These are phyloP conservation scores for Fraxinus anomala DNA, from an alignment of 257 asterid species.

Conservation along the genomic window DNA sequence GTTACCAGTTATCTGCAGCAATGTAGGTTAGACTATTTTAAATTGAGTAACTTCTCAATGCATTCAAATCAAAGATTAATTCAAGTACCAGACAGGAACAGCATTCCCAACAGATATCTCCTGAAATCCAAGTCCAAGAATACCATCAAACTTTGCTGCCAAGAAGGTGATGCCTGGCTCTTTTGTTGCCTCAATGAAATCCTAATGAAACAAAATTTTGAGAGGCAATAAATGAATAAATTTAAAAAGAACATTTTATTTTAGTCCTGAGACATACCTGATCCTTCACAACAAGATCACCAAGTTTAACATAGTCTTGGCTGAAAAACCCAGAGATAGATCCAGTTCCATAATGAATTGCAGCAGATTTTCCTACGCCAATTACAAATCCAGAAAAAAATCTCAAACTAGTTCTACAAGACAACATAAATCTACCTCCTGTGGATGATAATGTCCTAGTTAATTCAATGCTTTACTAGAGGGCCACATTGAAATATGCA, in stretches of 20 bases:
- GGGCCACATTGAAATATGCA: conserved; percentile 4
- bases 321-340: conserved; percentile 91
- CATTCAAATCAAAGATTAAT: not conserved
- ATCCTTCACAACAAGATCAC: conserved; percentile 61
- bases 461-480: conserved; percentile 4
- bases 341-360: conserved; percentile 88
- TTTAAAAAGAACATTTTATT: not conserved
- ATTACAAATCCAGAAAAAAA: conserved; percentile 8
- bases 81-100: conserved; percentile 76
- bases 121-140: conserved; percentile 92
- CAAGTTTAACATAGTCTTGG: conserved; percentile 63
- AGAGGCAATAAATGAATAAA: not conserved
- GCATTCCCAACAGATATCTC: conserved; percentile 82
- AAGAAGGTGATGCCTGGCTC: conserved; percentile 82
- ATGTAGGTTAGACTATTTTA: not conserved
- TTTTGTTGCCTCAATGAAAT: conserved; percentile 80
- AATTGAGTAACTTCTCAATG: not conserved
- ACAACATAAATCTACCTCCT: not conserved
- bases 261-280: conserved; percentile 51
- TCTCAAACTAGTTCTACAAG: conserved; percentile 9
- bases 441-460: not conserved
- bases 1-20: not conserved
- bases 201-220: conserved; percentile 45
- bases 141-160: conserved; percentile 92
- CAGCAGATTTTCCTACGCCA: conserved; percentile 75